A percentile compares a stretch with the other conserved stretches of the same genome.
Conservation (phyloP, 768 basidiomycete species). For the Tricholoma furcatifolium region DNA sequence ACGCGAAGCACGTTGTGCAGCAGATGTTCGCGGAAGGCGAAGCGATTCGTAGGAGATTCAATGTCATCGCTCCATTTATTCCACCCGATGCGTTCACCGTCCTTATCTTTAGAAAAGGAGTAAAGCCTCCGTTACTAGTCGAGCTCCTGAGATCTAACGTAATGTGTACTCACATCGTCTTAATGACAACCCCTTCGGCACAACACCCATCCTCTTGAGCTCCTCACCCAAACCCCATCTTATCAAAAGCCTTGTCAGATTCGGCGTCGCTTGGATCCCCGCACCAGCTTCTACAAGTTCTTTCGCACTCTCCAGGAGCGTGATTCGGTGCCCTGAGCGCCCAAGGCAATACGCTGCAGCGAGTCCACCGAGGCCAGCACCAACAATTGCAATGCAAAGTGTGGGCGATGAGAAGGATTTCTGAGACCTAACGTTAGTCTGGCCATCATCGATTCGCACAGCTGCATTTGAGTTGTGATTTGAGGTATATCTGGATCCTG, state of each 20-base stretch:
- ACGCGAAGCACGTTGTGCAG: constrained; percentile 47
- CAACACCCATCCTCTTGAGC: constrained; percentile 21
- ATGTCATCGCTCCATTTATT: constrained; percentile 25
- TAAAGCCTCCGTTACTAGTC: too few relatives aligned
- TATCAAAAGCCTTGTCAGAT: constrained; percentile 43
- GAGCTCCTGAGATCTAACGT: too few relatives aligned
- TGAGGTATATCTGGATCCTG: too few relatives aligned
- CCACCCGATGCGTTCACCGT: constrained; percentile 29
- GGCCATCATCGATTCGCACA: not conserved
- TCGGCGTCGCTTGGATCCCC: constrained; percentile 47
- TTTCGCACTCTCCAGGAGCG: constrained; percentile 42
- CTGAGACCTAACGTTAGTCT: not conserved
- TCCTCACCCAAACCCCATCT: constrained; percentile 49
- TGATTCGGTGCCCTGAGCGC: constrained; percentile 46
- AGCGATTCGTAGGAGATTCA: constrained; percentile 44
- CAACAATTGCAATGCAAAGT: constrained; percentile 38
- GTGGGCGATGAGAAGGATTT: constrained; percentile 9
- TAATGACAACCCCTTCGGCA: too few relatives aligned
- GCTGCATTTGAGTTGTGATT: not conserved
- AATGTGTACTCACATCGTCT: too few relatives aligned
- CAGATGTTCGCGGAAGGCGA: constrained; percentile 47
- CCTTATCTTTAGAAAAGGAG: constrained; percentile 20
- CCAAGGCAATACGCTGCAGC: constrained; percentile 44
- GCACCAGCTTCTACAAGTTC: constrained; percentile 46
- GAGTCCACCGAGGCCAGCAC: constrained; percentile 52